phyloP scores from a whole-genome alignment of 202 grass and related monocot genomes.

The Tripidium arundinaceum region DNA sequence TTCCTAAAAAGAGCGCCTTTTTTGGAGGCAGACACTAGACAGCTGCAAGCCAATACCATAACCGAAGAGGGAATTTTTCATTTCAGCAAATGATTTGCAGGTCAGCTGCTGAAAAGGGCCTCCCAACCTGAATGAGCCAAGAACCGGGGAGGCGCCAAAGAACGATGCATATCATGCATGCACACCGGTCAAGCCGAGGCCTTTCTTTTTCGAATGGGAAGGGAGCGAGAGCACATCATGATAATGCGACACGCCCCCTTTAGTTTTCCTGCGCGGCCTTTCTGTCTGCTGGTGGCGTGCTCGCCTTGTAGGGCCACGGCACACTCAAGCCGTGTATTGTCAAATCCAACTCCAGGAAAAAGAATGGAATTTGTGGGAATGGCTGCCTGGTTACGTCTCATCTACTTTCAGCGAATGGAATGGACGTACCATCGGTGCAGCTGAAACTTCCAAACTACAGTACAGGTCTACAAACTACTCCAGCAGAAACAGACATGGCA shows the following conservation, averaged over 20 bases:
- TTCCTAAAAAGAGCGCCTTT: neutral
- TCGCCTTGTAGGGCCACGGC: constrained; percentile 17
- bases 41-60: constrained; percentile 27
- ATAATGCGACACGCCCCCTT: neutral
- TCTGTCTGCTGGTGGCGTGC: constrained; percentile 43
- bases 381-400: too few relatives aligned
- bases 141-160: constrained; percentile 5
- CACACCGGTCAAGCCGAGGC: constrained; percentile 9
- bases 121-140: constrained; percentile 35
- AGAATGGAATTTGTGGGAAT: constrained; percentile 7
- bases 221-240: constrained; percentile 8
- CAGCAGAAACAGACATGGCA: neutral
- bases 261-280: constrained; percentile 13
- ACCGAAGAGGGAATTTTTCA: neutral
- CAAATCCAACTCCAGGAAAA: constrained; percentile 31
- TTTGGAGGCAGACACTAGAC: constrained; percentile 14
- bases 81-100: constrained; percentile 25
- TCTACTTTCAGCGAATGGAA: too few relatives aligned
- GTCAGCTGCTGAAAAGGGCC: constrained; percentile 39
- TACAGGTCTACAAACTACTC: too few relatives aligned
- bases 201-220: constrained; percentile 6
- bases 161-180: constrained; percentile 12
- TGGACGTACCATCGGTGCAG: neutral
- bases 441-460: neutral
- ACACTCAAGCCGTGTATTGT: constrained; percentile 3